Base-by-base conservation (phyloP, 1,284 basidiomycete species). In the Sporisorium iseilematis-ciliati region DNA sequence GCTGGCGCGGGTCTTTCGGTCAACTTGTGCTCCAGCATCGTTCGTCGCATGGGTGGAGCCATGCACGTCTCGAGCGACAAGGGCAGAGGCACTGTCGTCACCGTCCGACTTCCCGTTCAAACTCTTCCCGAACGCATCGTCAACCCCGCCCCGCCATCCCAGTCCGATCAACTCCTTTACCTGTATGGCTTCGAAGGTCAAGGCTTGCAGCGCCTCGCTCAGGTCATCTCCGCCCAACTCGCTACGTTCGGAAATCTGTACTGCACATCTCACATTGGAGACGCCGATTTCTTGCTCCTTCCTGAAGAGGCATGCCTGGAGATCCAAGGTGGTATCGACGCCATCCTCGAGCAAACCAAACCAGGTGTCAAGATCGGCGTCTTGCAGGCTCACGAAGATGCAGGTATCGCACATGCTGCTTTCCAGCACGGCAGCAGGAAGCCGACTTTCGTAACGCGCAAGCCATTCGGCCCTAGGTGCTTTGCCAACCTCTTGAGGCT, bases 221-320 rank as follows among this genome's bases (percentile, higher is more conserved):
- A 75, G 31, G 60, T 66, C 54, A 79, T 79, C 56, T 65, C 66
- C 21, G 73, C 65, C 5, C 77, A 79, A 46, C 69, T 79, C 5
- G 77, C 77, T 0, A 76, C 77, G 2, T 76, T 71, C 26, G 77
- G 77, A 48, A 78, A 79, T 29, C 58, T 79, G 20, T 79, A 78
- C 56, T 68, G 67, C 54, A 78, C 75, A 0, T 73, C 66, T 4
- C 59, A 72, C n/a, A 69, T 79, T 12, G 50, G 61, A 31, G 72
- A 79, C 29, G 61, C 62, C 54, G 76, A 78, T 60, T 70, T 64
- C 26, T 43, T 79, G 33, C 69, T 79, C 1, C 31, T 79, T 20
- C 77, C 77, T 4, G 76, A 79, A 51, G 77, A 78, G 38, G 76
- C 52, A 2, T 78, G 75, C 48, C 21, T 53, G 38, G 25, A 78